Evolutionary conservation across 768 basidiomycete species (phyloP).

Genomic region (Lentinula boryana): DNA sequence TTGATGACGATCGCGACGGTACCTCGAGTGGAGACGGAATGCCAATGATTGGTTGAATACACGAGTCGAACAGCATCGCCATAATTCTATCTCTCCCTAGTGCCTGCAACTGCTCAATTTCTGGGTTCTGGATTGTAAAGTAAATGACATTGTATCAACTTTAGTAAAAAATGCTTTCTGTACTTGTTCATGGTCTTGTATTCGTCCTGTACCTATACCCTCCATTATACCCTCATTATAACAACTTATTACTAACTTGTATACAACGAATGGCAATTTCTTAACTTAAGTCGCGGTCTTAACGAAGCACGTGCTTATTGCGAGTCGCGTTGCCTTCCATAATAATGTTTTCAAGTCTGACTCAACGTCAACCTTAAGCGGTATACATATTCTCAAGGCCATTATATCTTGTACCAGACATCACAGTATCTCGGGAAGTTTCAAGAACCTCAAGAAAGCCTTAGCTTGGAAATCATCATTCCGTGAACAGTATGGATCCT

Average conservation of each 20-base stretch:
- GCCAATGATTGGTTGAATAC: conserved; percentile 14
- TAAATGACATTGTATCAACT: not conserved
- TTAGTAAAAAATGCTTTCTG: not conserved
- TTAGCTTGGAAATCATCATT: not conserved
- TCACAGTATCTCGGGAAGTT: not conserved
- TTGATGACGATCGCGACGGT: conserved; percentile 68
- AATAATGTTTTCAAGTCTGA: no score
- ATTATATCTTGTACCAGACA: not conserved
- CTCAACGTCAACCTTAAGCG: not conserved
- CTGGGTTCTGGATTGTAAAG: conserved; percentile 6
- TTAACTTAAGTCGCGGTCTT: no score
- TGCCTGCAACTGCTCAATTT: not conserved
- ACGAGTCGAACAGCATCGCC: not conserved
- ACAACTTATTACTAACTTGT: no score
- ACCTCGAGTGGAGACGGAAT: conserved; percentile 55
- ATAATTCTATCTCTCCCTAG: not conserved
- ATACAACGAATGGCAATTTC: no score
- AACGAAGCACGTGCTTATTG: not conserved
- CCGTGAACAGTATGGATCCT: conserved; percentile 19
- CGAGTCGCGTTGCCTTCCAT: not conserved
- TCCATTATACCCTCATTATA: not conserved
- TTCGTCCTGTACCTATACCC: not conserved
- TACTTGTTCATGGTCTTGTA: not conserved
- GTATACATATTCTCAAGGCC: not conserved
- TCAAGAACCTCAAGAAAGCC: not conserved